Conservation (phyloP, 306 rosid species). For the Lablab purpureus region DNA sequence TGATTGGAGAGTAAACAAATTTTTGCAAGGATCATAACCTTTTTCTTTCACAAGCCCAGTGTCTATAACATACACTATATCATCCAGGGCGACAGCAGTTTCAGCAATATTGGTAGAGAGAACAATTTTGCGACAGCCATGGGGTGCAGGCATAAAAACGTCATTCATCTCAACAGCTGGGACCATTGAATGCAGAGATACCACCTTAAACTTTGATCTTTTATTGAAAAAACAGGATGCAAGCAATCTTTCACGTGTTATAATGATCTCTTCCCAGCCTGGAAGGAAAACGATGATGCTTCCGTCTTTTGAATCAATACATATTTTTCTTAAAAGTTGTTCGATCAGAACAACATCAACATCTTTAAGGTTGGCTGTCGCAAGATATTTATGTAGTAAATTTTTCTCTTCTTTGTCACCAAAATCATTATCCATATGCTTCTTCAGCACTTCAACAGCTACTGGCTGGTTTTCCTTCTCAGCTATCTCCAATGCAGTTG, state of each 20-base stretch:
- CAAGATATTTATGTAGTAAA: constrained; percentile 66
- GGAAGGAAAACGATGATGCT: constrained; percentile 92
- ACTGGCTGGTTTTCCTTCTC: constrained; percentile 65
- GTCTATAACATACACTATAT: constrained; percentile 88
- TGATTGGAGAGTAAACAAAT: constrained; percentile 85
- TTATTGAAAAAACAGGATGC: constrained; percentile 59
- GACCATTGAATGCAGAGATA: constrained; percentile 87
- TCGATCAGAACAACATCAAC: constrained; percentile 77
- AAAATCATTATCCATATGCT: constrained; percentile 56
- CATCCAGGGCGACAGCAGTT: constrained; percentile 92
- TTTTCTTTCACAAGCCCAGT: constrained; percentile 90
- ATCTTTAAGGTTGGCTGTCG: constrained; percentile 61
- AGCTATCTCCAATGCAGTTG: constrained; percentile 75
- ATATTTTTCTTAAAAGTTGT: constrained; percentile 75
- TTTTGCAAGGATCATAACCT: constrained; percentile 83
- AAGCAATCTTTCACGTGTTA: constrained; percentile 65
- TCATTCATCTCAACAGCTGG: constrained; percentile 68
- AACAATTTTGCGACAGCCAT: constrained; percentile 88
- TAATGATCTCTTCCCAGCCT: constrained; percentile 96
- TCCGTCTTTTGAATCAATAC: constrained; percentile 78
- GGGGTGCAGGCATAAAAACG: constrained; percentile 67
- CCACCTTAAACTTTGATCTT: constrained; percentile 54
- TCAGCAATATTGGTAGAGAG: constrained; percentile 95
- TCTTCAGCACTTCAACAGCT: constrained; percentile 65
- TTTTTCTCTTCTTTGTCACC: constrained; percentile 54